These are phyloP conservation scores for Sapria himalayana DNA, from an alignment of 345 rosid species.

Conservation along the genomic window DNA sequence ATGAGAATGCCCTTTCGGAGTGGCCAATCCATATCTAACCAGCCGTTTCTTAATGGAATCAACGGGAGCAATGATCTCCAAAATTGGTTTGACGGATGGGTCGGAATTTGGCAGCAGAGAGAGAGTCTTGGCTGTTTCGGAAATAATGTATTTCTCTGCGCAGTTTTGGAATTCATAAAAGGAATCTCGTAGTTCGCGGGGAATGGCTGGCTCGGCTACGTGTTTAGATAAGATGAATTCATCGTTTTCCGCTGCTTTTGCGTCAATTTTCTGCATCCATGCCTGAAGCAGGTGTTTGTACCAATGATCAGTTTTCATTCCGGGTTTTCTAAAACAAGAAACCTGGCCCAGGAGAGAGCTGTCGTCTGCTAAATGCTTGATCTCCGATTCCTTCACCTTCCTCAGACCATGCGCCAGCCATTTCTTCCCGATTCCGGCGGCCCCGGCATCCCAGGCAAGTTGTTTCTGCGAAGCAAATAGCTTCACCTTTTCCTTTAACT, in stretches of 20 bases:
- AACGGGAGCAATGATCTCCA: conserved; percentile 46
- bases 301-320: conserved; percentile 94
- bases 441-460: conserved; percentile 64
- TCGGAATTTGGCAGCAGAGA: conserved; percentile 34
- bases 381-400: conserved; percentile 88
- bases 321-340: conserved; percentile 52
- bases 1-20: conserved; percentile 40
- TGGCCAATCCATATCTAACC: conserved; percentile 44
- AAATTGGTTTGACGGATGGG: conserved; percentile 16
- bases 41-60: conserved; percentile 52
- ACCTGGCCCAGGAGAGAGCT: conserved; percentile 46
- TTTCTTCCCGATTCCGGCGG: conserved; percentile 60
- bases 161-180: conserved; percentile 40
- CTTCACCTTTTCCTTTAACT: conserved; percentile 62
- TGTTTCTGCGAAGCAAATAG: conserved; percentile 52
- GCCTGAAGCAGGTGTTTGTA: conserved; percentile 42
- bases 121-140: conserved; percentile 44
- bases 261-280: conserved; percentile 52
- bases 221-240: conserved; percentile 46
- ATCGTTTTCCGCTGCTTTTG: conserved; percentile 29
- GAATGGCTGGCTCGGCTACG: conserved; percentile 54
- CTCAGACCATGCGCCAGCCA: conserved; percentile 80
- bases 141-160: conserved; percentile 47
- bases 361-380: conserved; percentile 46
- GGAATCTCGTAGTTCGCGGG: conserved; percentile 56